phyloP scores from a whole-genome alignment of 495 filamentous ascomycete species.

The Penicillium steckii region DNA sequence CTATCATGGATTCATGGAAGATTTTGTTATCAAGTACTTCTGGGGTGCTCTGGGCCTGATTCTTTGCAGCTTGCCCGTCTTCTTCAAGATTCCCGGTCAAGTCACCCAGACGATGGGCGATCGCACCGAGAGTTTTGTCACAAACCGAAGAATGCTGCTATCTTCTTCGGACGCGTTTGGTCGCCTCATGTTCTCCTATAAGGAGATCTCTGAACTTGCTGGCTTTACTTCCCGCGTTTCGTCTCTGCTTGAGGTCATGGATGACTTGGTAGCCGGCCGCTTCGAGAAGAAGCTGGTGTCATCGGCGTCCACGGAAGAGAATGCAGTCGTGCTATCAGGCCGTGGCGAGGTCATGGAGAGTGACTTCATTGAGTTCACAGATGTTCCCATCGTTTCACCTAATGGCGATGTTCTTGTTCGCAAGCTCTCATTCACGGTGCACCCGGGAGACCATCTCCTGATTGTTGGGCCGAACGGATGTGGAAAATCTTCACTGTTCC shows the following conservation, averaged over 20 bases:
- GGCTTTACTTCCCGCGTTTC: slow-evolving; percentile 92
- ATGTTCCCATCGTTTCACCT: slow-evolving; percentile 96
- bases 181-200: slow-evolving; percentile 96
- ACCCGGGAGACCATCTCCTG: slow-evolving; percentile 82
- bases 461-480: slow-evolving; percentile 97
- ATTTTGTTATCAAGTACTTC: slow-evolving; percentile 99
- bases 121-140: slow-evolving; percentile 92
- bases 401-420: slow-evolving; percentile 90
- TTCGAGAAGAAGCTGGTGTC: slow-evolving; percentile 97
- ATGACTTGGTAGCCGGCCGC: slow-evolving; percentile 81
- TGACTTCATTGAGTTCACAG: slow-evolving; percentile 77
- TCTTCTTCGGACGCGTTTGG: slow-evolving; percentile 95
- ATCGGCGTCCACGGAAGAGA: slow-evolving; percentile 72
- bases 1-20: slow-evolving; percentile 98
- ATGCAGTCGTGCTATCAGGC: slow-evolving; percentile 74
- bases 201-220: slow-evolving; percentile 93
- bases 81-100: slow-evolving; percentile 85
- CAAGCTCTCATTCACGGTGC: slow-evolving; percentile 80
- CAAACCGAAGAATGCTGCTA: slow-evolving; percentile 86
- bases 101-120: slow-evolving; percentile 77
- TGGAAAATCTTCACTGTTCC: slow-evolving; percentile 92
- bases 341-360: slow-evolving; percentile 78
- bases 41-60: slow-evolving; percentile 93
- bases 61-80: slow-evolving; percentile 95
- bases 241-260: slow-evolving; percentile 87